Evolutionary conservation across 257 asterid species (phyloP).

Genomic region (Salvia miltiorrhiza): DNA sequence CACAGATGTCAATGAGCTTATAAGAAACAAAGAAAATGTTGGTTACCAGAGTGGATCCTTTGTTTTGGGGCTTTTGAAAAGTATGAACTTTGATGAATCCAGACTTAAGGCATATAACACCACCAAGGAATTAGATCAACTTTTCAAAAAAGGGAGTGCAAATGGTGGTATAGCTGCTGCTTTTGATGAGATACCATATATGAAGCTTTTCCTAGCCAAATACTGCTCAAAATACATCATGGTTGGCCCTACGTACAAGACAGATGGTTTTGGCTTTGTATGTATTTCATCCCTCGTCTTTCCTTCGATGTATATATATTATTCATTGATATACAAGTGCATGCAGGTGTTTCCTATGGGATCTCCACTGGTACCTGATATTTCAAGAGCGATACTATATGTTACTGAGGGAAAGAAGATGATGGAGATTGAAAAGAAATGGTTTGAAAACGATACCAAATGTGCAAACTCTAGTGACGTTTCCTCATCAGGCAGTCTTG

Average conservation of each 20-base stretch:
- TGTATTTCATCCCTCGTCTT: slow-evolving; percentile 6
- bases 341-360: slow-evolving; percentile 48
- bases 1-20: slow-evolving; percentile 25
- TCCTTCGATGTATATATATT: slow-evolving; percentile 1
- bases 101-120: slow-evolving; percentile 14
- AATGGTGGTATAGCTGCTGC: slow-evolving; percentile 38
- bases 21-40: slow-evolving; percentile 14
- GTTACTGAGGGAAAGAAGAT: slow-evolving; percentile 30
- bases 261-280: slow-evolving; percentile 56
- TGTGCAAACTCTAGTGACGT: slow-evolving; percentile 11
- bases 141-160: slow-evolving; percentile 31
- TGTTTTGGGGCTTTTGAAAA: slow-evolving; percentile 17
- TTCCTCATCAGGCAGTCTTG: slow-evolving; percentile 18
- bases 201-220: slow-evolving; percentile 35
- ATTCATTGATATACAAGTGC: background rate
- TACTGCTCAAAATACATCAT: slow-evolving; percentile 37
- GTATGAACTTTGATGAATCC: slow-evolving; percentile 16
- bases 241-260: slow-evolving; percentile 36
- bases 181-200: slow-evolving; percentile 37
- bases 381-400: slow-evolving; percentile 44
- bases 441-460: slow-evolving; percentile 21
- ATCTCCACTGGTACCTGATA: slow-evolving; percentile 36
- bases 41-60: slow-evolving; percentile 37
- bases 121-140: slow-evolving; percentile 13
- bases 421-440: slow-evolving; percentile 19